Conservation (phyloP, 176 grass and related monocot genomes). For the Aegilops longissima region DNA sequence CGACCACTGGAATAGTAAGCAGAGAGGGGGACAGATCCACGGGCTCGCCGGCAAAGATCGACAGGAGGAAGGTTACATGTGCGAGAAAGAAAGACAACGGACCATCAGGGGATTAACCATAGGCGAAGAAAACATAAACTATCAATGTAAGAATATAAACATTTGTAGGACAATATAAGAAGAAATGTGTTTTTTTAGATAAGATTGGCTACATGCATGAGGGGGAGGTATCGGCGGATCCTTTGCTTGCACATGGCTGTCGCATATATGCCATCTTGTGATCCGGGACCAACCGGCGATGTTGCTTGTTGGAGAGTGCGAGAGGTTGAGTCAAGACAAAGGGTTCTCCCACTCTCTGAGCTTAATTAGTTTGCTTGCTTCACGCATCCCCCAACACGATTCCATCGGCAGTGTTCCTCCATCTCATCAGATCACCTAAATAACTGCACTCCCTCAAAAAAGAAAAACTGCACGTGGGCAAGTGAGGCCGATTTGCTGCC, state of each 20-base stretch:
- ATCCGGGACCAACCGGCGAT: neutral
- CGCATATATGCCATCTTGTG: too few relatives aligned
- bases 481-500: too few relatives aligned
- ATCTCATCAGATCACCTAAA: too few relatives aligned
- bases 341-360: neutral
- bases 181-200: neutral
- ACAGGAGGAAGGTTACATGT: too few relatives aligned
- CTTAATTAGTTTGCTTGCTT: neutral
- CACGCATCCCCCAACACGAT: neutral
- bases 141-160: too few relatives aligned
- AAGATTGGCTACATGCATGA: neutral
- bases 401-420: neutral
- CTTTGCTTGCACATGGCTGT: neutral
- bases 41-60: too few relatives aligned
- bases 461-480: neutral
- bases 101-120: too few relatives aligned
- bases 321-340: neutral
- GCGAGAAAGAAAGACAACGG: too few relatives aligned
- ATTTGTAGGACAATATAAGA: neutral
- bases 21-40: too few relatives aligned
- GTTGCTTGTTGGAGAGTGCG: neutral
- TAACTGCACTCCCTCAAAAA: too few relatives aligned
- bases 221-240: too few relatives aligned
- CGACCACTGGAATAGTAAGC: fast-evolving
- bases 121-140: too few relatives aligned